A percentile compares a stretch with the other conserved stretches of the same genome.
Evolutionary conservation across 108 stramenopile species (phyloP).

Genomic region (Cyclotella baltica): DNA sequence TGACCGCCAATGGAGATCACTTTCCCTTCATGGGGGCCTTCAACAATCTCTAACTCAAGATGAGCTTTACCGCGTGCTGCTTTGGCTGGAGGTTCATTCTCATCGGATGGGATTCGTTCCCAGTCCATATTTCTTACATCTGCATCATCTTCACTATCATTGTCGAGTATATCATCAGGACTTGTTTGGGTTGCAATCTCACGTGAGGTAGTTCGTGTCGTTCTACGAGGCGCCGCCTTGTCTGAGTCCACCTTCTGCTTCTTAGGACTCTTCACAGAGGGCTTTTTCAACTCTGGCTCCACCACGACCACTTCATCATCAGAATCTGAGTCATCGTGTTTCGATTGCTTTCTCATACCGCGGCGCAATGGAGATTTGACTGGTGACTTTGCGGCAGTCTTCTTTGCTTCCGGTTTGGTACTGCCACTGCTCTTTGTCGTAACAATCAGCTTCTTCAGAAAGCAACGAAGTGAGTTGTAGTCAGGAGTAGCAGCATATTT

Average conservation of each 20-base stretch:
- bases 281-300: not conserved
- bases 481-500: slow-evolving; percentile 69
- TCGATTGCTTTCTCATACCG: not conserved
- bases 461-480: slow-evolving; percentile 57
- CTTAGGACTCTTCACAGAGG: slow-evolving; percentile 9
- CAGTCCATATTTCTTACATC: slow-evolving; percentile 44
- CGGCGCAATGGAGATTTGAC: not conserved
- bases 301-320: slow-evolving; percentile 10
- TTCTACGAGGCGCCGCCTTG: not conserved
- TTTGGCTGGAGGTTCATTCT: slow-evolving; percentile 13
- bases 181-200: slow-evolving; percentile 30
- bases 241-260: slow-evolving; percentile 23
- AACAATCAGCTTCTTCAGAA: slow-evolving; percentile 37
- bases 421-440: slow-evolving; percentile 6
- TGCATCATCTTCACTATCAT: slow-evolving; percentile 22
- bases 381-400: slow-evolving; percentile 5
- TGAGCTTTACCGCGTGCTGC: slow-evolving; percentile 14
- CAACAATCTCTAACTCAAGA: slow-evolving; percentile 35
- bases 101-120: slow-evolving; percentile 29
- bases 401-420: not conserved
- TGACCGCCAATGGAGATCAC: slow-evolving; percentile 34
- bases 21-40: slow-evolving; percentile 35
- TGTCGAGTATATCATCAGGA: slow-evolving; percentile 4
- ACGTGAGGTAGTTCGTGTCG: slow-evolving; percentile 14
- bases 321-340: not conserved